Percentiles rank a stretch among this genome's conserved stretches.
phyloP scores from a whole-genome alignment of 352 stramenopile species.

The Pythium aquatile region DNA sequence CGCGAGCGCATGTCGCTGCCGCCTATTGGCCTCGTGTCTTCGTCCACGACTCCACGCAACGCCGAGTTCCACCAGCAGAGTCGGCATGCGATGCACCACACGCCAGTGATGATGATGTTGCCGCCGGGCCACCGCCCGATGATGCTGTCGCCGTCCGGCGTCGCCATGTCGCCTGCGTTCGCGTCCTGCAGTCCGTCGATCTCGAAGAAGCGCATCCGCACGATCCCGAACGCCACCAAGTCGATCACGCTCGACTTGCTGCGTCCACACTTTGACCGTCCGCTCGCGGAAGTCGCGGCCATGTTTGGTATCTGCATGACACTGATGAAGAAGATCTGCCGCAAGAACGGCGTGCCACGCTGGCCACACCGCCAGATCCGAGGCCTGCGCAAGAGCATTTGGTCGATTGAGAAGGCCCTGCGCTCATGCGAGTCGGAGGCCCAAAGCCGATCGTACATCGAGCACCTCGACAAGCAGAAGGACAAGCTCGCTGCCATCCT shows the following conservation, averaged over 20 bases:
- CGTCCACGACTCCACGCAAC: slow-evolving; percentile 8
- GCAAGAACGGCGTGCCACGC: slow-evolving; percentile 68
- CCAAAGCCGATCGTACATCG: slow-evolving; percentile 64
- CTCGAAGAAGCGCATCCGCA: slow-evolving; percentile 68
- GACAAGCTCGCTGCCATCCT: slow-evolving; percentile 70
- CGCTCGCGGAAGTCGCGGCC: slow-evolving; percentile 63
- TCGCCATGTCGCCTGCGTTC: slow-evolving; percentile 18
- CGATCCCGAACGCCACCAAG: slow-evolving; percentile 75
- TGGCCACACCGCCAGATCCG: slow-evolving; percentile 79
- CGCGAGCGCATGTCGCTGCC: slow-evolving; percentile 61
- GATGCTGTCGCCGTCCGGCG: slow-evolving; percentile 25
- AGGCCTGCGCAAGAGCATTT: slow-evolving; percentile 73
- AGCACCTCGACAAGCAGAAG: slow-evolving; percentile 73
- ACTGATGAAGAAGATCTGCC: slow-evolving; percentile 85
- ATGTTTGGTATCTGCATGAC: slow-evolving; percentile 85
- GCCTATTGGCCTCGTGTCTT: slow-evolving; percentile 33
- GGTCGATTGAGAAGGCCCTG: slow-evolving; percentile 76
- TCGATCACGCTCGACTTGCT: slow-evolving; percentile 74
- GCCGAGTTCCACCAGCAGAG: slow-evolving; percentile 7
- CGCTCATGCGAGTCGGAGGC: slow-evolving; percentile 62
- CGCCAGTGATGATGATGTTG: slow-evolving; percentile 31
- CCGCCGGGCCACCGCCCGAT: slow-evolving; percentile 23
- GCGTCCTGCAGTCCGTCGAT: slow-evolving; percentile 28
- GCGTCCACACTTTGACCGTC: slow-evolving; percentile 74
- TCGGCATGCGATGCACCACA: slow-evolving; percentile 13